phyloP scores from a whole-genome alignment of 768 basidiomycete species.

The Lactarius tabidus region DNA sequence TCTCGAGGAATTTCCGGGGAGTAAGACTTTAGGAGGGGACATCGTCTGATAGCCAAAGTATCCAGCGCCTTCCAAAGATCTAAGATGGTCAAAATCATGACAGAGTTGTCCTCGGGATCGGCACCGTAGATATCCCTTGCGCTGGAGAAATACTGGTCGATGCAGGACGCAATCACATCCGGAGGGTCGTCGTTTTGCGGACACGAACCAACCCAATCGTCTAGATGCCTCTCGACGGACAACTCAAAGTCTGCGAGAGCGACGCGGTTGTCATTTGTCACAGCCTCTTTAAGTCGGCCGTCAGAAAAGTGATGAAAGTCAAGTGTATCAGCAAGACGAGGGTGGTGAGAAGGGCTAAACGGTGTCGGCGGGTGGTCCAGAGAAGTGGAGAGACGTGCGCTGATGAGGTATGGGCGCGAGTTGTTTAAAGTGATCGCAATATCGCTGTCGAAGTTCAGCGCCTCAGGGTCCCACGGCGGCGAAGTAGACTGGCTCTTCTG shows the following conservation, averaged over 20 bases:
- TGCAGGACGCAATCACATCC: background rate
- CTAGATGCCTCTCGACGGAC: background rate
- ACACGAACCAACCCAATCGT: background rate
- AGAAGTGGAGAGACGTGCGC: background rate
- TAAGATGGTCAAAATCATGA: slow-evolving; percentile 31
- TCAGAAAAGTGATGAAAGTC: background rate
- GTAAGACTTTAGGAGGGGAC: background rate
- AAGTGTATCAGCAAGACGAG: background rate
- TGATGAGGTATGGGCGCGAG: background rate
- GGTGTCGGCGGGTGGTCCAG: background rate
- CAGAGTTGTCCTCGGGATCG: slow-evolving; percentile 6
- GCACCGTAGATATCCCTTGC: background rate
- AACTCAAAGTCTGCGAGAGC: background rate
- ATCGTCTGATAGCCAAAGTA: background rate
- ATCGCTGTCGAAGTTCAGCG: background rate
- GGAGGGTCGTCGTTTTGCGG: background rate
- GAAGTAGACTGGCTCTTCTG: background rate
- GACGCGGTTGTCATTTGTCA: background rate
- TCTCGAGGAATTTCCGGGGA: background rate
- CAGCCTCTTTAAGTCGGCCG: background rate
- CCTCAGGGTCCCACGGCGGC: background rate
- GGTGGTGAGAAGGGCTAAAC: background rate
- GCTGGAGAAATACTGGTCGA: slow-evolving; percentile 5
- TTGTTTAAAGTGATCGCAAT: background rate
- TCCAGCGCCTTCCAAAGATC: slow-evolving; percentile 43